Conservation (phyloP, 2,329 filamentous ascomycete genomes). For the Aureobasidium uvarum region DNA sequence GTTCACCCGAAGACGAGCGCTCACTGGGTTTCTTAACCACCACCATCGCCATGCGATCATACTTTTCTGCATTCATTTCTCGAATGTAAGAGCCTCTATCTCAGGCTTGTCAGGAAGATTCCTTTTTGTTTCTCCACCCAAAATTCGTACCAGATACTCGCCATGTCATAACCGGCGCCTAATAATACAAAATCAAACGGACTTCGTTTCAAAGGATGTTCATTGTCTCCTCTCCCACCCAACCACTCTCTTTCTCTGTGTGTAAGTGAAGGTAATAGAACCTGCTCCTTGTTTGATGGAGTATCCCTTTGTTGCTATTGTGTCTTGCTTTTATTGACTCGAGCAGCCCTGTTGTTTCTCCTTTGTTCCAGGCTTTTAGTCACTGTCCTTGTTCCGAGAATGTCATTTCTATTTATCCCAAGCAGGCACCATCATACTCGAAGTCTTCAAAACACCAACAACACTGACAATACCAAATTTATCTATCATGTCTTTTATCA, state of each 20-base stretch:
- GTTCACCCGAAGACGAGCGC: background rate
- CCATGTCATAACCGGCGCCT: slow-evolving; percentile 16
- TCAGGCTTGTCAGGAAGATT: background rate
- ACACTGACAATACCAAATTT: background rate
- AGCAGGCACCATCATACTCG: background rate
- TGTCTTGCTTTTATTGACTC: slow-evolving; percentile 24
- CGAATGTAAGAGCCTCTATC: slow-evolving; percentile 4
- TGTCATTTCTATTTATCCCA: background rate
- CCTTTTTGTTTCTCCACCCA: slow-evolving; percentile 7
- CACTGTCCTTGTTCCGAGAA: background rate
- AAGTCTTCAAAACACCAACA: background rate
- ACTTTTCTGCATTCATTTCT: background rate
- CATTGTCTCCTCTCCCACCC: background rate
- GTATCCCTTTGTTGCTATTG: background rate
- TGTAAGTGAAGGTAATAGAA: slow-evolving; percentile 2
- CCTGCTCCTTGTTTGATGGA: slow-evolving; percentile 2
- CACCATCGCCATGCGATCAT: background rate
- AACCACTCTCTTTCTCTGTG: slow-evolving; percentile 15
- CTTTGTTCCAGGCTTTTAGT: slow-evolving; percentile 1
- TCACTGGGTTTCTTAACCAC: background rate
- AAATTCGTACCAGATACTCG: slow-evolving; percentile 18
- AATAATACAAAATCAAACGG: slow-evolving; percentile 24
- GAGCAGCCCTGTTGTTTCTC: background rate
- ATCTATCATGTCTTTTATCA: slow-evolving; percentile 22
- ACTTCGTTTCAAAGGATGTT: slow-evolving; percentile 3